Base-by-base conservation (phyloP, 306 rosid species). In the Dicorynia guianensis region DNA sequence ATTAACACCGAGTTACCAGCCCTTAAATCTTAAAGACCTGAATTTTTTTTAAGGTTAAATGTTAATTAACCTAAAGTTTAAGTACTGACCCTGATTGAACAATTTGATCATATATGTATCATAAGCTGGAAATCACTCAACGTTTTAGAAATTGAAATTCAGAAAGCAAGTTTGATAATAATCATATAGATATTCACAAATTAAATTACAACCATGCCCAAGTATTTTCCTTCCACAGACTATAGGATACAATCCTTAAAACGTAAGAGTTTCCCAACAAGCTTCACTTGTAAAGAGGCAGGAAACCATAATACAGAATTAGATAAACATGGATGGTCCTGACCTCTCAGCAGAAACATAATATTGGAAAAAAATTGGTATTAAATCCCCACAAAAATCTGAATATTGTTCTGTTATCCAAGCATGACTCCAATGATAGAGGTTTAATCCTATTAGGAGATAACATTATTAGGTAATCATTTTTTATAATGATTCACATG, bases 211-310 rank as follows among this genome's bases (percentile, higher is more conserved):
- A 49, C 49, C n/a, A 25, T 36, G 56, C 34, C 59, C 18, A 12
- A 49, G 11, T 10, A 25, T 53, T 60, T 20, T 44, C 63, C 76
- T 54, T 69, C 73, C 72, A 83, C 18, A 71, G 33, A 64, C 73
- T 75, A 83, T n/a, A 71, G 33, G 53, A 79, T 9, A 35, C 84
- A 89, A 78, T 90, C 97, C 80, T 92, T 94, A 14, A 92, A 90
- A 47, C 80, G 89, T 71, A 92, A 25, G 35, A 94, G 86, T 82
- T 92, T 84, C 61, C 77, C 88, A 6, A 90, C 96, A 34, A 83
- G 87, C 86, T 89, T 85, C 75, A 94, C 89, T 96, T 94, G 92
- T 64, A 63, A 57, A 64, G 3, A 19, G 46, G n/a, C 33, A 71
- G 66, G 8, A 71, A 35, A 40, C 42, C 38, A 40, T 6, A 54